These are phyloP conservation scores for Lithospermum erythrorhizon DNA, from an alignment of 257 asterid species.

Conservation along the genomic window DNA sequence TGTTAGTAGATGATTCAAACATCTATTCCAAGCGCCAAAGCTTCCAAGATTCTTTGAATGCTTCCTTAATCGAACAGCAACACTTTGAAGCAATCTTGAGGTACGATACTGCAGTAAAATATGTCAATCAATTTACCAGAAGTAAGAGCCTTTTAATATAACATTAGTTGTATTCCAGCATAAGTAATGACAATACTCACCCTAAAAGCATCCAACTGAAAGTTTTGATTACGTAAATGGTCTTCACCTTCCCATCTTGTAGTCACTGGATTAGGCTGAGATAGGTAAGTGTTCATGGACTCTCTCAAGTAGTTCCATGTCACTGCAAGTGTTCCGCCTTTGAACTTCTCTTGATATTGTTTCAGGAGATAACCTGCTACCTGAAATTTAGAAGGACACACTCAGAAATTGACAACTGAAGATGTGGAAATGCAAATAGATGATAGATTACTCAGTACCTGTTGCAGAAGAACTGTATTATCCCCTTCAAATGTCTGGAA, in stretches of 20 bases:
- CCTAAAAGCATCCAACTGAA: slow-evolving; percentile 94
- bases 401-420: too few relatives aligned
- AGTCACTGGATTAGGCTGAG: slow-evolving; percentile 98
- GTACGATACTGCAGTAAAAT: slow-evolving; percentile 74
- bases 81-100: slow-evolving; percentile 84
- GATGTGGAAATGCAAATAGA: too few relatives aligned
- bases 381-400: slow-evolving; percentile 18
- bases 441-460: slow-evolving; percentile 28
- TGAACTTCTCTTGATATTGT: slow-evolving; percentile 74
- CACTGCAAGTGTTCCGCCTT: slow-evolving; percentile 70
- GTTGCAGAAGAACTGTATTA: slow-evolving; percentile 94
- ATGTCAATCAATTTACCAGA: background rate
- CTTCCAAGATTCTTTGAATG: slow-evolving; percentile 81
- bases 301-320: slow-evolving; percentile 94
- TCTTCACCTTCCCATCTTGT: slow-evolving; percentile 95
- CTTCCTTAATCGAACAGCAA: slow-evolving; percentile 72
- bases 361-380: slow-evolving; percentile 84
- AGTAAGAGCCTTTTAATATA: background rate
- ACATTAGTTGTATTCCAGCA: slow-evolving; percentile 1
- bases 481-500: slow-evolving; percentile 99
- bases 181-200: slow-evolving; percentile 26
- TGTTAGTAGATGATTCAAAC: slow-evolving; percentile 86
- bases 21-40: slow-evolving; percentile 99
- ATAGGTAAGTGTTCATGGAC: slow-evolving; percentile 75
- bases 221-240: slow-evolving; percentile 81